Evolutionary conservation across 208 protist species (phyloP).

Genomic region (Giardia duodenalis): DNA sequence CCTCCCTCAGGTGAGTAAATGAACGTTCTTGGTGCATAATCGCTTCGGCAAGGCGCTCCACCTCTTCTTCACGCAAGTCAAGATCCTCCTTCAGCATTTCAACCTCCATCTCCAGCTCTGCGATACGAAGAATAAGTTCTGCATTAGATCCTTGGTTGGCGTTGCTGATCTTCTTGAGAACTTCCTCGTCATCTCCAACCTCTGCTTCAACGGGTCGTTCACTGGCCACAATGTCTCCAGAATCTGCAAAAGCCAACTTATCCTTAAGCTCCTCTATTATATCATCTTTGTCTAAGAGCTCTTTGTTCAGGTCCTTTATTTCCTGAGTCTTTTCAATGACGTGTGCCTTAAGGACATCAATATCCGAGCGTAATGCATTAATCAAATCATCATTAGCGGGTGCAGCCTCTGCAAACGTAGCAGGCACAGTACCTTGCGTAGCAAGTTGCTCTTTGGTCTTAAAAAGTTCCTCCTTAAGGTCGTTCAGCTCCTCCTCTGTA

Average conservation of each 20-base stretch:
- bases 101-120: not conserved
- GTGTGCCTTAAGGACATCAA: not conserved
- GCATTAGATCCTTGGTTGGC: not conserved
- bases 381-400: not conserved
- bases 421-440: no score
- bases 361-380: not conserved
- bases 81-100: not conserved
- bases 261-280: no score
- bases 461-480: not conserved
- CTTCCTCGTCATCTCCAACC: not conserved
- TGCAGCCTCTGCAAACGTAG: no score
- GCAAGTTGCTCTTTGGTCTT: no score
- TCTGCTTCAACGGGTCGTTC: not conserved
- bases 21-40: not conserved
- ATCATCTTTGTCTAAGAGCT: no score
- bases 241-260: no score
- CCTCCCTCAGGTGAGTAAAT: not conserved
- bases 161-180: not conserved
- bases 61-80: not conserved
- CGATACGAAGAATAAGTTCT: not conserved
- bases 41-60: not conserved
- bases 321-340: no score
- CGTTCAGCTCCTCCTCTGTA: not conserved
- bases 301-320: no score
- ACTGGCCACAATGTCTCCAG: no score